Evolutionary conservation across 495 filamentous ascomycete genomes (phyloP), one percentile per base, ranked within the genome.

Genomic region (Neurospora intermedia): DNA sequence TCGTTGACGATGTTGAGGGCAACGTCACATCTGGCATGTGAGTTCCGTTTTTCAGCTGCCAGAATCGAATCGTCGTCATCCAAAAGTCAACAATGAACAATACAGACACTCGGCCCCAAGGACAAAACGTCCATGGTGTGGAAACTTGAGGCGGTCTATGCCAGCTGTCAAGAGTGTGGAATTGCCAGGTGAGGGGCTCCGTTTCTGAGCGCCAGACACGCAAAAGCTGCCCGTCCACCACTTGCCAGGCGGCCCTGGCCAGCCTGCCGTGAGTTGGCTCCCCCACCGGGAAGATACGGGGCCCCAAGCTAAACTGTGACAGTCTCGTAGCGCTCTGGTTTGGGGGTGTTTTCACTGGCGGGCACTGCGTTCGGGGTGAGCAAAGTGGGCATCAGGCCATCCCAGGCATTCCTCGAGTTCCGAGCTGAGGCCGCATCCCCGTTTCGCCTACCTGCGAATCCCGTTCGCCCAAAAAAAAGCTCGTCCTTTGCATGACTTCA

Each of bases 401-500:
- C 39, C 74, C 70, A 38, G 35, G 6, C 54, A 76, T 66, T 66
- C 54, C 54, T 66, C 40, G 76, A 70, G 70, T 76, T 75, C 74
- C 72, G 73, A 78, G 72, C 76, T 76, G 73, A 76, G 73, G 73
- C 75, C 54, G 54, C 54, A 66, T 16, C 6, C 54, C 54, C 54
- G 54, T 66, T 66, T 66, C 54, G 54, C 27, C 54, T 66, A 66
- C 27, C 54, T 66, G 35, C 54, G 54, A 66, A 66, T 66, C 54
- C 54, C 71, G 69, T 75, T 71, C 70, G 69, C 75, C 78, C 76
- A 75, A 76, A 81, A 81, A 80, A 81, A 81, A 81, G 77, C 77
- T 79, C 78, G 78, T 78, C 76, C 73, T 38, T 77, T 80, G 78
- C 77, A 80, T 81, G 76, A 81, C 79, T 79, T 80, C 75, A 77